Conservation (phyloP, 768 basidiomycete genomes). For the Russula compacta region DNA sequence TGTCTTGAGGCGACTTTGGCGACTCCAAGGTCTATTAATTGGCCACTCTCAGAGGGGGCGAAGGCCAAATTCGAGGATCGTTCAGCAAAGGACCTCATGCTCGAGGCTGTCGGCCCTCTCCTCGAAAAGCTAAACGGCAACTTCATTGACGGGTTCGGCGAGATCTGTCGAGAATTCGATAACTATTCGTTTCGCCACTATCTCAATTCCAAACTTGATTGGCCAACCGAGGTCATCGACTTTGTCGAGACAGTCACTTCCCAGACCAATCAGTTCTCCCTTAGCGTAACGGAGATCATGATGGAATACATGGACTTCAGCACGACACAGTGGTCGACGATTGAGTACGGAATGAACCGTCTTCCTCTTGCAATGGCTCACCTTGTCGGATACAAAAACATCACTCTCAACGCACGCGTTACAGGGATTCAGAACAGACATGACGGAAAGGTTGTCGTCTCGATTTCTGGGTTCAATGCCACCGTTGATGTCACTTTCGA, state of each 20-base stretch:
- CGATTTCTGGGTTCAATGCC: background rate
- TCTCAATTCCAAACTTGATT: constrained; percentile 8
- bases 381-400: constrained; percentile 20
- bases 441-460: constrained; percentile 13
- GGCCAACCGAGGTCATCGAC: constrained; percentile 20
- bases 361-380: constrained; percentile 21
- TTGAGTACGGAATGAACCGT: constrained; percentile 22
- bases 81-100: constrained; percentile 15
- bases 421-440: constrained; percentile 13
- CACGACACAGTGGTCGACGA: constrained; percentile 21
- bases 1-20: background rate
- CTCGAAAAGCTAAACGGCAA: constrained; percentile 10
- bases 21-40: constrained; percentile 7
- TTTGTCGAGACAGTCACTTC: constrained; percentile 23
- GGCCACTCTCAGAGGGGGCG: constrained; percentile 4
- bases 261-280: constrained; percentile 23
- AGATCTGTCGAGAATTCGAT: constrained; percentile 18
- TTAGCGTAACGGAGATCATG: constrained; percentile 23
- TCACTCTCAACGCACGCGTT: constrained; percentile 21
- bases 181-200: constrained; percentile 22
- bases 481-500: constrained; percentile 18
- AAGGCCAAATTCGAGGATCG: constrained; percentile 8
- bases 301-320: constrained; percentile 23
- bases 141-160: constrained; percentile 16
- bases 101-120: constrained; percentile 12